Evolutionary conservation across 257 asterid genomes (phyloP).

Genomic region (Ilex asprella): DNA sequence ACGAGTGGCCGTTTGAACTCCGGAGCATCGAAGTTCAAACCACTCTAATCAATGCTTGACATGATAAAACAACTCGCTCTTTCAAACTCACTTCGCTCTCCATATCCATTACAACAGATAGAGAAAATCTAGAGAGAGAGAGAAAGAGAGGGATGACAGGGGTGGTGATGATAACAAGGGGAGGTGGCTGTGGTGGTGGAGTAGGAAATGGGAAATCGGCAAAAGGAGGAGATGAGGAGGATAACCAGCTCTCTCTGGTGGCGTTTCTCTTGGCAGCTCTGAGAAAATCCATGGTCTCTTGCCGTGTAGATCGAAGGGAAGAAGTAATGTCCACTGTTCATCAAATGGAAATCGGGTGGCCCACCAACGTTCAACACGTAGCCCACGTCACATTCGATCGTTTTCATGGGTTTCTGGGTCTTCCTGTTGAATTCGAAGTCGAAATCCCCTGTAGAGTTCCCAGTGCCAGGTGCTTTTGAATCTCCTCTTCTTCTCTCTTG

Average conservation of each 20-base stretch:
- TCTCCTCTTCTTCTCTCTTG: neutral
- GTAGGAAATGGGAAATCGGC: conserved; percentile 10
- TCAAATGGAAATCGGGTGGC: conserved; percentile 93
- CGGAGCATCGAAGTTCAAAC: conserved; percentile 36
- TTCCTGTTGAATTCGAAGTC: conserved; percentile 85
- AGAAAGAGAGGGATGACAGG: conserved; percentile 44
- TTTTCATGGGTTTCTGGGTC: conserved; percentile 86
- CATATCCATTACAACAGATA: neutral
- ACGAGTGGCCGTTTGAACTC: conserved; percentile 66
- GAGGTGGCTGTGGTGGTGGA: conserved; percentile 48
- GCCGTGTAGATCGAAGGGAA: conserved; percentile 61
- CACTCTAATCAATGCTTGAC: conserved; percentile 15
- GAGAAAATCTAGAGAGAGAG: neutral
- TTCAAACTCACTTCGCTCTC: conserved; percentile 5
- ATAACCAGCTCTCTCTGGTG: conserved; percentile 58
- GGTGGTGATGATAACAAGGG: conserved; percentile 65
- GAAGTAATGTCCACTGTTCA: conserved; percentile 59
- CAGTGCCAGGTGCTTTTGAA: conserved; percentile 71
- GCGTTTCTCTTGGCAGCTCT: conserved; percentile 69
- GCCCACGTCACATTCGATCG: conserved; percentile 94
- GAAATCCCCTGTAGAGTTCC: conserved; percentile 86
- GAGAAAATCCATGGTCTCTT: conserved; percentile 86
- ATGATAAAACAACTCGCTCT: conserved; percentile 6
- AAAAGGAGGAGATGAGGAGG: conserved; percentile 3
- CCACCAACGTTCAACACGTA: conserved; percentile 83